phyloP scores from a whole-genome alignment of 2,329 filamentous ascomycete species.

The Aspergillus phoenicis region DNA sequence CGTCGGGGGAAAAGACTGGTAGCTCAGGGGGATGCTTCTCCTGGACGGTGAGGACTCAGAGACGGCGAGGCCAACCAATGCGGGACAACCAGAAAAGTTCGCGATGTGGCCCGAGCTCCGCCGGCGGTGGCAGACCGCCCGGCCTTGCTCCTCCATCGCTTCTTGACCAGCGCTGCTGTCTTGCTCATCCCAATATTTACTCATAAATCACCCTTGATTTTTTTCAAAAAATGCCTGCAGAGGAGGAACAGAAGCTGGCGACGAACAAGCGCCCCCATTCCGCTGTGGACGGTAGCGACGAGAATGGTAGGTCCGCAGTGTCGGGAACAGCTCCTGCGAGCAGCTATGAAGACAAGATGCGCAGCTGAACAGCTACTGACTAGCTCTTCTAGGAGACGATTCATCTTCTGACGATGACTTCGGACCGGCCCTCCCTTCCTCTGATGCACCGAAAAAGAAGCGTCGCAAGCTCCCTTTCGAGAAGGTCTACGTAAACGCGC shows the following conservation, averaged over 20 bases:
- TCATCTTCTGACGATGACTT: slow-evolving; percentile 85
- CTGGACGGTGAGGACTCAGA: slow-evolving; percentile 11
- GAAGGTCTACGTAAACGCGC: slow-evolving; percentile 88
- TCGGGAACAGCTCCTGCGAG: background rate
- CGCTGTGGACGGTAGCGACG: slow-evolving; percentile 55
- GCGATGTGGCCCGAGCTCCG: slow-evolving; percentile 33
- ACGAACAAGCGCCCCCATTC: slow-evolving; percentile 60
- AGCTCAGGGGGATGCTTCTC: slow-evolving; percentile 22
- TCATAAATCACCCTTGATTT: background rate
- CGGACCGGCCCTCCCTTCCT: slow-evolving; percentile 84
- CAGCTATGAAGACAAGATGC: background rate
- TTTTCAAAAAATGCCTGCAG: slow-evolving; percentile 31
- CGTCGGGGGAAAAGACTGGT: slow-evolving; percentile 17
- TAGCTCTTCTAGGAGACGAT: slow-evolving; percentile 29
- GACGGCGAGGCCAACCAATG: slow-evolving; percentile 19
- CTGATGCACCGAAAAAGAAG: slow-evolving; percentile 83
- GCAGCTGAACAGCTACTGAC: slow-evolving; percentile 15
- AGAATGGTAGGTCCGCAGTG: slow-evolving; percentile 33
- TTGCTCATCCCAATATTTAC: slow-evolving; percentile 5
- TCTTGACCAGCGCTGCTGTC: background rate
- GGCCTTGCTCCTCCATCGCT: background rate
- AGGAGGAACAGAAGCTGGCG: slow-evolving; percentile 26
- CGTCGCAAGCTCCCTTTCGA: slow-evolving; percentile 88
- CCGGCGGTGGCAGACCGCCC: slow-evolving; percentile 24
- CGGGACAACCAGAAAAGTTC: slow-evolving; percentile 34